phyloP scores from a whole-genome alignment of 805 yeast species.

The Candida broadrunensis region DNA sequence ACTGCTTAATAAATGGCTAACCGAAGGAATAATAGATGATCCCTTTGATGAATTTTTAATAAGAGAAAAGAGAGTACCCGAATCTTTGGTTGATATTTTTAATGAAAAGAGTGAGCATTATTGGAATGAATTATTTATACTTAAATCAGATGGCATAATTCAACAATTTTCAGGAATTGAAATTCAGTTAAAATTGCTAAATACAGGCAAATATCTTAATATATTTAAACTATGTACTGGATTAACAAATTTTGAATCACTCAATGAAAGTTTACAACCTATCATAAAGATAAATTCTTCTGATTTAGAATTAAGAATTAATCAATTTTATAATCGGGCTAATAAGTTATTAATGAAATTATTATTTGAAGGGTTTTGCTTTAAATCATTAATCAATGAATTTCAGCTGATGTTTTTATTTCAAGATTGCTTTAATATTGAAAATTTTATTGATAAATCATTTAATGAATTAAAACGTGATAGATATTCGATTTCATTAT shows the following conservation, averaged over 20 bases:
- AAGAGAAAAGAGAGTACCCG: conserved; percentile 37
- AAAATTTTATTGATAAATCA: conserved; percentile 50
- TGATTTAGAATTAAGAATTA: conserved; percentile 53
- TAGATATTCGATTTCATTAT: conserved; percentile 26
- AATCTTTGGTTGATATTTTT: conserved; percentile 19
- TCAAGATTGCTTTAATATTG: conserved; percentile 48
- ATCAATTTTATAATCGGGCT: conserved; percentile 64
- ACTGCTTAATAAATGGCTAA: conserved; percentile 79
- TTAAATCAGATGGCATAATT: conserved; percentile 73
- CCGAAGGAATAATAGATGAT: conserved; percentile 70
- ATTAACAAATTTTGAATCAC: conserved; percentile 29
- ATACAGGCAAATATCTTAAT: conserved; percentile 83
- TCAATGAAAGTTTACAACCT: conserved; percentile 23
- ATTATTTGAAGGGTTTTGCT: conserved; percentile 57
- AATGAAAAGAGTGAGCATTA: conserved; percentile 51
- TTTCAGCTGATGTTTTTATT: conserved; percentile 60
- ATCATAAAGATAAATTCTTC: conserved; percentile 31
- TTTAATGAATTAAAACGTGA: conserved; percentile 51
- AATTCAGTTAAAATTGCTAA: conserved; percentile 61
- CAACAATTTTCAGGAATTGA: conserved; percentile 54
- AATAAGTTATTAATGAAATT: conserved; percentile 58
- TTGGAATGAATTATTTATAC: conserved; percentile 73
- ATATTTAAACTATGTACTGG: conserved; percentile 63
- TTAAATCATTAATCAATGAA: conserved; percentile 44
- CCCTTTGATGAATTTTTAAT: conserved; percentile 81